These are phyloP conservation scores for Vitis hybrid DNA, from an alignment of 177 flowering plant species.

Conservation along the genomic window DNA sequence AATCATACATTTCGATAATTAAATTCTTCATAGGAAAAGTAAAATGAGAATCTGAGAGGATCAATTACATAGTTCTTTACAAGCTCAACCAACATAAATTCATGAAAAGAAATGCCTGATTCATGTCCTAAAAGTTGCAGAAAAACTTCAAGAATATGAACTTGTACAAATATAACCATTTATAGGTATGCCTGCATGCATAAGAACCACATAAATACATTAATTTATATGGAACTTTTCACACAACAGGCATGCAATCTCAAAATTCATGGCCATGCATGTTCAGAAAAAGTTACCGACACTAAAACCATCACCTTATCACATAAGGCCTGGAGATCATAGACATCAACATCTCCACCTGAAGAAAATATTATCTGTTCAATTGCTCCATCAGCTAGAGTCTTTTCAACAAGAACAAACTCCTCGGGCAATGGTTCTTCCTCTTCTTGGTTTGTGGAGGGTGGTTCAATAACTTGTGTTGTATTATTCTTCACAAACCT, in stretches of 20 bases:
- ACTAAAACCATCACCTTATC: slow-evolving; percentile 61
- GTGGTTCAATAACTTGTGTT: slow-evolving; percentile 70
- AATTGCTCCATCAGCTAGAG: slow-evolving; percentile 60
- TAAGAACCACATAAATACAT: too few species aligned
- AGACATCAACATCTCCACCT: slow-evolving; percentile 80
- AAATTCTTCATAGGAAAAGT: not conserved
- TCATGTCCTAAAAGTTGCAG: too few species aligned
- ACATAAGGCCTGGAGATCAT: slow-evolving; percentile 81
- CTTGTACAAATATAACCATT: too few species aligned
- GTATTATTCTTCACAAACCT: slow-evolving; percentile 65
- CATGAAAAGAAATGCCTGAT: not conserved
- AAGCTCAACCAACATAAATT: not conserved
- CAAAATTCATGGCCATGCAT: too few species aligned
- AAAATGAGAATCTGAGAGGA: not conserved
- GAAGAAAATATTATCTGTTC: slow-evolving; percentile 90
- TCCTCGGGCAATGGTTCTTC: slow-evolving; percentile 74
- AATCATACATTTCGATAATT: not conserved
- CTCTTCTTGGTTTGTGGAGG: slow-evolving; percentile 49
- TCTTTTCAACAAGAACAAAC: slow-evolving; percentile 78
- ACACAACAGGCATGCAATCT: too few species aligned
- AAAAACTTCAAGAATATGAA: not conserved
- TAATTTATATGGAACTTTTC: too few species aligned
- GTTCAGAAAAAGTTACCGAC: too few species aligned
- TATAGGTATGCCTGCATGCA: too few species aligned
- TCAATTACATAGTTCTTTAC: not conserved